Conservation (phyloP, 805 yeast genomes). For the Brettanomyces custersianus region DNA sequence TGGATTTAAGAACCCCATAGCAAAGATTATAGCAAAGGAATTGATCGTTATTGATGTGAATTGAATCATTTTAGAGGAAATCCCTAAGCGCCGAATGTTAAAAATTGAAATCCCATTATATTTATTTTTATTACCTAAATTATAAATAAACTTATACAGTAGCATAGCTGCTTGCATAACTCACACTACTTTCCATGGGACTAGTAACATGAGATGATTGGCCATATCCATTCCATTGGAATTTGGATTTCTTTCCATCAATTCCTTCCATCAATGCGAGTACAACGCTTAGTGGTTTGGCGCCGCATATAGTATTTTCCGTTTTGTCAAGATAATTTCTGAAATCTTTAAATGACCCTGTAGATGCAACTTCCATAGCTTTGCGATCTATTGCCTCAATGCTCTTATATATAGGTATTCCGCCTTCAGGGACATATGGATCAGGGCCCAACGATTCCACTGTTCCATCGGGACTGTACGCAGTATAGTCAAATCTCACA, state of each 20-base stretch:
- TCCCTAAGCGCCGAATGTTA: no score
- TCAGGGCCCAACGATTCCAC: slow-evolving; percentile 9
- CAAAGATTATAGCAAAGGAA: no score
- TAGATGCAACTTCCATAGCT: slow-evolving; percentile 57
- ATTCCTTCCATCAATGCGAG: slow-evolving; percentile 41
- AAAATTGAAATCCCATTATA: no score
- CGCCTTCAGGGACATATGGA: slow-evolving; percentile 6
- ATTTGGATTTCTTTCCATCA: slow-evolving; percentile 21
- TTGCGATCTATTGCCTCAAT: slow-evolving; percentile 64
- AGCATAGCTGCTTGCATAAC: slow-evolving; percentile 78
- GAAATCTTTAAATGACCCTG: slow-evolving; percentile 55
- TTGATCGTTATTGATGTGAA: no score
- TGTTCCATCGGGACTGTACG: slow-evolving; percentile 34
- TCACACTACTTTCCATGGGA: slow-evolving; percentile 68
- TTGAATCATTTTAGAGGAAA: no score
- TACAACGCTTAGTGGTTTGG: slow-evolving; percentile 66
- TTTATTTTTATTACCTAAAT: no score
- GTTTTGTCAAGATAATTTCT: slow-evolving; percentile 56
- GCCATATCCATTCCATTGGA: slow-evolving; percentile 71
- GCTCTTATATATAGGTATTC: slow-evolving; percentile 44
- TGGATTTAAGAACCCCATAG: background rate
- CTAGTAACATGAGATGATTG: slow-evolving; percentile 55
- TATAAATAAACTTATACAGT: no score
- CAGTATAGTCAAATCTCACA: slow-evolving; percentile 47
- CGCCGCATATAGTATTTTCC: slow-evolving; percentile 90